Conservation (phyloP, 2,329 filamentous ascomycete species). For the Hypomyces perniciosus region DNA sequence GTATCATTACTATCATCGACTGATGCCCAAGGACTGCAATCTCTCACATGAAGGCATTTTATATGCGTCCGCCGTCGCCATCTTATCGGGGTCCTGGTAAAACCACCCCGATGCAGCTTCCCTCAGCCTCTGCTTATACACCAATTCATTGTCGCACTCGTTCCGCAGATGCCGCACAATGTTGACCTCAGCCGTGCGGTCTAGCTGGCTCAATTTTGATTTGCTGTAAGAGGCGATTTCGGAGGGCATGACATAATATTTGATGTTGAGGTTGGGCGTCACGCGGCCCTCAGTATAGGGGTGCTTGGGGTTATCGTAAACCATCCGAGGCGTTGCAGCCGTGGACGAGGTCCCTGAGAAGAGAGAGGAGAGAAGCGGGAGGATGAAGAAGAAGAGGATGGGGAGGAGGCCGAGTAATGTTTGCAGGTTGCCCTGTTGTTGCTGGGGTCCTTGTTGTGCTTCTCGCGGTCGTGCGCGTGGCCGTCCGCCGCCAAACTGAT, state of each 20-base stretch:
- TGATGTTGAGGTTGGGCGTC: slow-evolving; percentile 63
- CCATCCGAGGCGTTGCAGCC: slow-evolving; percentile 59
- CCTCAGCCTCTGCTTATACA: slow-evolving; percentile 57
- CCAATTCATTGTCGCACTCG: slow-evolving; percentile 70
- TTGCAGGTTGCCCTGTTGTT: slow-evolving; percentile 46
- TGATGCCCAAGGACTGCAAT: slow-evolving; percentile 37
- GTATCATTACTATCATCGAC: slow-evolving; percentile 15
- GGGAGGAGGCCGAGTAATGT: slow-evolving; percentile 74
- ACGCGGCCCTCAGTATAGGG: slow-evolving; percentile 70
- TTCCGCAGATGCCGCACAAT: slow-evolving; percentile 62
- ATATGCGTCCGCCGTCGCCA: slow-evolving; percentile 59
- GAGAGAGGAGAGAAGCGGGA: slow-evolving; percentile 75
- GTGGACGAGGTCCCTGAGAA: slow-evolving; percentile 48
- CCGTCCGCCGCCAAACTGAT: slow-evolving; percentile 82
- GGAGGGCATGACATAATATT: slow-evolving; percentile 78
- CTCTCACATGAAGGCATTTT: slow-evolving; percentile 49
- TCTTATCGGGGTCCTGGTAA: slow-evolving; percentile 70
- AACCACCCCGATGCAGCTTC: slow-evolving; percentile 86
- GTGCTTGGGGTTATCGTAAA: slow-evolving; percentile 64
- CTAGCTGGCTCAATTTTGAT: slow-evolving; percentile 66
- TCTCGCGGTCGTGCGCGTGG: slow-evolving; percentile 71
- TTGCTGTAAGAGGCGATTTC: slow-evolving; percentile 67
- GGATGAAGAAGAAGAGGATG: slow-evolving; percentile 81
- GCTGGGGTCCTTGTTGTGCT: slow-evolving; percentile 46
- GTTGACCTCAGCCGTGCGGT: slow-evolving; percentile 68